Evolutionary conservation across 257 asterid genomes (phyloP).

Genomic region (Nyctanthes arbortristis): DNA sequence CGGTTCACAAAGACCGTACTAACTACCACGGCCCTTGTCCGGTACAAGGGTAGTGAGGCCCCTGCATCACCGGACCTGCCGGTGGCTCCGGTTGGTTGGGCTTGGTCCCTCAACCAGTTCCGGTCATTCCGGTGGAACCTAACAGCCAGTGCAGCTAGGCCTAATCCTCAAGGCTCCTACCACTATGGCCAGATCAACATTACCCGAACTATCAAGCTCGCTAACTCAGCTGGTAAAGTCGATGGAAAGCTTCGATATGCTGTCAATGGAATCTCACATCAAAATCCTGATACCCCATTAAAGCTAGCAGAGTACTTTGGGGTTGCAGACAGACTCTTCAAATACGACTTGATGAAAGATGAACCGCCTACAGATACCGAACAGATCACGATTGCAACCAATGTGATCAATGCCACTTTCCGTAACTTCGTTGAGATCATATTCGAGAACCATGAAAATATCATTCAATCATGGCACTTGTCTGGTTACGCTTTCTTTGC

Average conservation of each 20-base stretch:
- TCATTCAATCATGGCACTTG: conserved; percentile 54
- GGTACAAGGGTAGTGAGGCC: conserved; percentile 38
- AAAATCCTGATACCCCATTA: conserved; percentile 48
- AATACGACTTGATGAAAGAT: conserved; percentile 45
- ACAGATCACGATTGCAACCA: conserved; percentile 44
- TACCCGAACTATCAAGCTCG: conserved; percentile 55
- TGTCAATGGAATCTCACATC: conserved; percentile 59
- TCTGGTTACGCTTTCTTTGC: conserved; percentile 65
- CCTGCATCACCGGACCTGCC: conserved; percentile 52
- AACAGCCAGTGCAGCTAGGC: conserved; percentile 75
- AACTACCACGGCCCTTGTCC: conserved; percentile 41
- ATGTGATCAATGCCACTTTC: conserved; percentile 51
- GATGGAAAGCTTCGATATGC: conserved; percentile 48
- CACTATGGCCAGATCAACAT: conserved; percentile 64
- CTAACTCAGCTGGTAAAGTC: conserved; percentile 24
- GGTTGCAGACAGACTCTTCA: conserved; percentile 41
- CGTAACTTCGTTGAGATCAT: conserved; percentile 56
- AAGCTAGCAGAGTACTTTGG: conserved; percentile 59
- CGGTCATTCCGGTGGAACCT: conserved; percentile 60
- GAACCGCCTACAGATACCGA: conserved; percentile 28
- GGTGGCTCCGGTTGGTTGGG: conserved; percentile 38
- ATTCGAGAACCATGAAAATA: conserved; percentile 60
- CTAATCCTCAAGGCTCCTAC: conserved; percentile 74
- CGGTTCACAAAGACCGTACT: conserved; percentile 40
- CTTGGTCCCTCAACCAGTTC: conserved; percentile 67